Evolutionary conservation across 2,329 filamentous ascomycete species (phyloP).

Genomic region (Epichloe elymi): DNA sequence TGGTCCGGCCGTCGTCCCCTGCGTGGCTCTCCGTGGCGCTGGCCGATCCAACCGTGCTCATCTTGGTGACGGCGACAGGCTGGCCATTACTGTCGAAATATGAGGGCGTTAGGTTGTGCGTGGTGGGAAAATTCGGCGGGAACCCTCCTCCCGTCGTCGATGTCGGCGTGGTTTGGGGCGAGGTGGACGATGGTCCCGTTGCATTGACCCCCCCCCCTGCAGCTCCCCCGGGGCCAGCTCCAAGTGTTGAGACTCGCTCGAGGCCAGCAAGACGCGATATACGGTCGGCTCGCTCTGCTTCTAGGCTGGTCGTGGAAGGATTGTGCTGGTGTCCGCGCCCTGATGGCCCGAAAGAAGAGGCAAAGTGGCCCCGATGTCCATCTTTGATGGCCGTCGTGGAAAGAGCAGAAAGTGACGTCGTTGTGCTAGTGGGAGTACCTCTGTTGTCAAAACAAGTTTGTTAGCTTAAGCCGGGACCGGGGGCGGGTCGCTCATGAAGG

Average conservation of each 20-base stretch:
- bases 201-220: conserved; percentile 13
- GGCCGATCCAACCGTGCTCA: conserved; percentile 82
- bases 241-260: conserved; percentile 70
- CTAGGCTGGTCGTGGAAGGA: conserved; percentile 56
- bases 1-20: conserved; percentile 41
- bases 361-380: conserved; percentile 72
- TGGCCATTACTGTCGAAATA: conserved; percentile 74
- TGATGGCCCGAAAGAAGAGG: conserved; percentile 27
- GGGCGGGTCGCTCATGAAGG: neutral
- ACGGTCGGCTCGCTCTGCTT: conserved; percentile 85
- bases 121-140: conserved; percentile 24
- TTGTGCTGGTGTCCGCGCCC: conserved; percentile 46
- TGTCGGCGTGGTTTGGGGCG: conserved; percentile 37
- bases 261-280: conserved; percentile 91
- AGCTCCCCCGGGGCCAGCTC: conserved; percentile 32
- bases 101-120: conserved; percentile 40
- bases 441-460: conserved; percentile 2
- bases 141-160: conserved; percentile 28
- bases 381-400: conserved; percentile 95
- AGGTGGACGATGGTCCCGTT: conserved; percentile 23
- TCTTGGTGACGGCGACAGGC: conserved; percentile 56
- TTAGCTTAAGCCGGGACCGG: neutral
- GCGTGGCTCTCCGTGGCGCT: conserved; percentile 68
- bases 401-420: conserved; percentile 79
- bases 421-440: conserved; percentile 84